Conservation (phyloP, 441 rosid species). For the Melastoma candidum region DNA sequence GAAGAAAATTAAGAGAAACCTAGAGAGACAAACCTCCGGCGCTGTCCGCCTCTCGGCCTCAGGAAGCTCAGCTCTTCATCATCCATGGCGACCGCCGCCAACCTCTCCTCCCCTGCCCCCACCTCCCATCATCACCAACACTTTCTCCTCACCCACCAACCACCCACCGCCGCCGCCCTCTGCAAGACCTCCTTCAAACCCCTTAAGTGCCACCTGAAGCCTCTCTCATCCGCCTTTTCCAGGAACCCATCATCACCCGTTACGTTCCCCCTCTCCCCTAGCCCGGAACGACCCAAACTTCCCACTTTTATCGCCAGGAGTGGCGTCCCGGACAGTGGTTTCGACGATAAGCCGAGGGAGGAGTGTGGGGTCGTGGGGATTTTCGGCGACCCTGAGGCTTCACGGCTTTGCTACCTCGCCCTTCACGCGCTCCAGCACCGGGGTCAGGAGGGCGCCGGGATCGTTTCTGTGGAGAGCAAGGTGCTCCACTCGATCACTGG, state of each 20-base stretch:
- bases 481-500: constrained; percentile 81
- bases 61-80: no score
- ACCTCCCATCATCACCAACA: no score
- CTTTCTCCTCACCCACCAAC: no score
- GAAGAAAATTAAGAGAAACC: no score
- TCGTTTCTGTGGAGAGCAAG: constrained; percentile 60
- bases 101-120: no score
- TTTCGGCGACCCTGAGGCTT: constrained; percentile 82
- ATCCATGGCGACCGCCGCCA: no score
- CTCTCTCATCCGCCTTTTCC: constrained; percentile 10
- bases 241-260: constrained; percentile 27
- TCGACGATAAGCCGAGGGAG: constrained; percentile 56
- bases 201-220: constrained; percentile 14
- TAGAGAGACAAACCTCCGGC: no score
- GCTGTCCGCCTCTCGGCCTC: no score
- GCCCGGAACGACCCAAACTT: constrained; percentile 27
- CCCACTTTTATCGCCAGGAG: no score
- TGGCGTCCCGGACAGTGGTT: no score
- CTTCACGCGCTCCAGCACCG: constrained; percentile 92
- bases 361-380: constrained; percentile 97
- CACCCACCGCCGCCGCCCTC: not conserved
- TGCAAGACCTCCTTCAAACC: constrained; percentile 8
- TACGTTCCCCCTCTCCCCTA: constrained; percentile 8
- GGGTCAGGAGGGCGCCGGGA: constrained; percentile 97
- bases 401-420: constrained; percentile 79